Evolutionary conservation across 805 yeast genomes (phyloP).

Genomic region (Jamesozyma piceae): DNA sequence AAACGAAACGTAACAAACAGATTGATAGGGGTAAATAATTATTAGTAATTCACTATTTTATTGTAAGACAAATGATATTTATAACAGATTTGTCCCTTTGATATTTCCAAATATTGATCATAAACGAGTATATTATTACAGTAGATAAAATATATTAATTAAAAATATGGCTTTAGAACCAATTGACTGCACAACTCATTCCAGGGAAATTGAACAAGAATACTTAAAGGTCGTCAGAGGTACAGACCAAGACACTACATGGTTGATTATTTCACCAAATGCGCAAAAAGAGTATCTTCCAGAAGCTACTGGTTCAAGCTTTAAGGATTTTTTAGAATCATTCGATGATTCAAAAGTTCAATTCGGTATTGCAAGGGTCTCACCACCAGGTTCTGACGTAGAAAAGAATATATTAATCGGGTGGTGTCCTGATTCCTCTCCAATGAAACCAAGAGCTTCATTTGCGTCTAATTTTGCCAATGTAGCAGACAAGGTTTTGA

Average conservation of each 20-base stretch:
- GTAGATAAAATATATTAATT: no score
- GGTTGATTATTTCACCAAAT: conserved; percentile 76
- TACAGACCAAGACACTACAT: conserved; percentile 49
- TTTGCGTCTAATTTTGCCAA: conserved; percentile 72
- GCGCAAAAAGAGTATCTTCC: conserved; percentile 38
- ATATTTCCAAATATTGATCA: no score
- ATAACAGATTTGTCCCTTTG: no score
- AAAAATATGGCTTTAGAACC: conserved; percentile 34
- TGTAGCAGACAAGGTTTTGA: conserved; percentile 51
- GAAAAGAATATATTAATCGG: conserved; percentile 77
- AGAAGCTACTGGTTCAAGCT: conserved; percentile 46
- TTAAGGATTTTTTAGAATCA: conserved; percentile 67
- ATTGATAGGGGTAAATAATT: no score
- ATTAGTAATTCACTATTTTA: no score
- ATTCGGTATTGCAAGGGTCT: conserved; percentile 80
- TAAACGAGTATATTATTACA: no score
- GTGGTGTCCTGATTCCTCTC: conserved; percentile 97
- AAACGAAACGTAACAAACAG: no score
- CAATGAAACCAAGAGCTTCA: conserved; percentile 63
- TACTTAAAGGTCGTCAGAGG: conserved; percentile 77
- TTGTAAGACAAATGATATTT: no score
- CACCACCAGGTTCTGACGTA: conserved; percentile 87
- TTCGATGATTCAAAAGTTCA: conserved; percentile 84
- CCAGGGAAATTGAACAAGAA: conserved; percentile 61
- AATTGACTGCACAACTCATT: conserved; percentile 53